Evolutionary conservation across 2,329 filamentous ascomycete species (phyloP).

Genomic region (Chaetomiaceae sp.): DNA sequence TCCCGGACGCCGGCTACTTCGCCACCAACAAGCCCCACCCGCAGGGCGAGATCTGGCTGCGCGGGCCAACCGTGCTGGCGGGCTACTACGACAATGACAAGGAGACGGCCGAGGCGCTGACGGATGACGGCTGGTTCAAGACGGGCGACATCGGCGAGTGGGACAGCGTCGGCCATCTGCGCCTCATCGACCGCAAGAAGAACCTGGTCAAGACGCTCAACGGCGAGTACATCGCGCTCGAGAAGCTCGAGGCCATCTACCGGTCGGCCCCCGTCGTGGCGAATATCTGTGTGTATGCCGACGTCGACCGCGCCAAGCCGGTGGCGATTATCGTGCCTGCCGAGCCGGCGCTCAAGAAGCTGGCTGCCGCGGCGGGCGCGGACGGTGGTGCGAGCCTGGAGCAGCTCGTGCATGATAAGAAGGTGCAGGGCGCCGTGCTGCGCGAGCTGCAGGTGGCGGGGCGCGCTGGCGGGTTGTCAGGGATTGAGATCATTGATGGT

Average conservation of each 20-base stretch:
- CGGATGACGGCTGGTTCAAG: constrained; percentile 78
- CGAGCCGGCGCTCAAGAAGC: constrained; percentile 49
- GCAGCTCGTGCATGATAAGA: constrained; percentile 61
- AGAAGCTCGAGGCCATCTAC: constrained; percentile 58
- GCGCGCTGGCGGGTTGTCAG: constrained; percentile 54
- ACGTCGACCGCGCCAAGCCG: constrained; percentile 44
- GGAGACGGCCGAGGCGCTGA: constrained; percentile 65
- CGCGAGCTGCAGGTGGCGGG: constrained; percentile 58
- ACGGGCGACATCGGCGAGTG: constrained; percentile 81
- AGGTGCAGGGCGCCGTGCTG: constrained; percentile 56
- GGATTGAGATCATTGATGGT: constrained; percentile 66
- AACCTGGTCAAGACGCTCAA: constrained; percentile 79
- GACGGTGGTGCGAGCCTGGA: constrained; percentile 51
- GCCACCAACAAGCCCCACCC: constrained; percentile 67
- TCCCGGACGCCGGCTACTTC: constrained; percentile 73
- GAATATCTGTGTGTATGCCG: constrained; percentile 53
- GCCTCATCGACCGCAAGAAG: constrained; percentile 81
- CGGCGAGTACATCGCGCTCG: constrained; percentile 76
- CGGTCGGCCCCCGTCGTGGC: constrained; percentile 44
- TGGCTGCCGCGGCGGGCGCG: constrained; percentile 39
- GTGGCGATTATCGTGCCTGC: constrained; percentile 52
- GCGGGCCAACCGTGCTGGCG: constrained; percentile 62
- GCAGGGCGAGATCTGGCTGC: constrained; percentile 85
- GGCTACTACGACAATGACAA: constrained; percentile 73
- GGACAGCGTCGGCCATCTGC: constrained; percentile 63